These are phyloP conservation scores for Trypanosoma mega DNA, from an alignment of 208 protist genomes.

Conservation along the genomic window DNA sequence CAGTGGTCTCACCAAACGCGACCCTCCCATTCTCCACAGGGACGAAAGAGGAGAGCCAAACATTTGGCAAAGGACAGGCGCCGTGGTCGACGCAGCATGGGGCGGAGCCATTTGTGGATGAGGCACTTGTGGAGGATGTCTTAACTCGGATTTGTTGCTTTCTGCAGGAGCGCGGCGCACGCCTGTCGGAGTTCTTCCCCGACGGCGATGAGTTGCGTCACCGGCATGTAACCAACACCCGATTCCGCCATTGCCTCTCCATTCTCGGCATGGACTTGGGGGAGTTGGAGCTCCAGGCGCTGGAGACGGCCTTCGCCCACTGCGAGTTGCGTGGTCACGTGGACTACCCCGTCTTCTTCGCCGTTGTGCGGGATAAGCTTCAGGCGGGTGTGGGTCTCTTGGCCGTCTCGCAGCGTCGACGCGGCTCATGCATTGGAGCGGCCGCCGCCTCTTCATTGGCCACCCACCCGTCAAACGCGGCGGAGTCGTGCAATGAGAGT, in stretches of 20 bases:
- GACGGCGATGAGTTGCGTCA: constrained; percentile 87
- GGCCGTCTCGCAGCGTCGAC: constrained; percentile 47
- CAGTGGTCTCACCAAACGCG: too few relatives aligned
- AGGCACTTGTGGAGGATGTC: constrained; percentile 40
- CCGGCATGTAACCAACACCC: constrained; percentile 63
- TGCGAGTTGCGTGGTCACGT: constrained; percentile 35
- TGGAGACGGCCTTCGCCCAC: constrained; percentile 59
- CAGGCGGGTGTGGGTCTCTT: constrained; percentile 43
- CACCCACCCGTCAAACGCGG: constrained; percentile 9
- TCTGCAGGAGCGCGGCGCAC: constrained; percentile 67
- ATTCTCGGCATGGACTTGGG: constrained; percentile 73
- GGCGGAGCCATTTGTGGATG: constrained; percentile 1
- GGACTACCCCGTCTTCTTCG: constrained; percentile 70
- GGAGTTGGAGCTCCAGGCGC: constrained; percentile 44
- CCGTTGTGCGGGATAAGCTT: constrained; percentile 49
- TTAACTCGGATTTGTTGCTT: constrained; percentile 57
- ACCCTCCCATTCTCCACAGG: too few relatives aligned
- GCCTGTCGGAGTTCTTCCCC: constrained; percentile 75
- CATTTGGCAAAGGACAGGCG: too few relatives aligned
- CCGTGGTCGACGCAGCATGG: too few relatives aligned
- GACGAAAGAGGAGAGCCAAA: too few relatives aligned
- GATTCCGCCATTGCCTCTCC: constrained; percentile 74
- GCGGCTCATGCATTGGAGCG: constrained; percentile 19
- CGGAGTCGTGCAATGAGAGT: too few relatives aligned
- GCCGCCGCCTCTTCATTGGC: background rate